Conservation (phyloP, 805 yeast genomes). For the Candida ipomoeae region DNA sequence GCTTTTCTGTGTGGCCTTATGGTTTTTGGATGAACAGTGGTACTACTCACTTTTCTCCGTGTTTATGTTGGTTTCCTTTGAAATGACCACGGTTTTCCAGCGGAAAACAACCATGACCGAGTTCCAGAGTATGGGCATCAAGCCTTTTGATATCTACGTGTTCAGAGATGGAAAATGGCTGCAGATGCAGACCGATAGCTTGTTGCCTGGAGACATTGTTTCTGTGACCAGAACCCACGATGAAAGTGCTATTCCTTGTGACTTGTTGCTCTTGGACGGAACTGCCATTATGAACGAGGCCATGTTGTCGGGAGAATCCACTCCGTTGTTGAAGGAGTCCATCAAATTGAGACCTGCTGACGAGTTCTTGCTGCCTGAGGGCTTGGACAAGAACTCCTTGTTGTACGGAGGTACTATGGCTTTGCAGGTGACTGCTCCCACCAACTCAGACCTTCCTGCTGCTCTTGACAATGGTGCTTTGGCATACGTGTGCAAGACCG, state of each 20-base stretch:
- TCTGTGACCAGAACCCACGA: slow-evolving; percentile 85
- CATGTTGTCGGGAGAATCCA: slow-evolving; percentile 97
- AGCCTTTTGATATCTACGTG: slow-evolving; percentile 77
- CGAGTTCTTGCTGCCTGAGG: slow-evolving; percentile 68
- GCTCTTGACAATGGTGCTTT: slow-evolving; percentile 93
- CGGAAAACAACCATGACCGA: slow-evolving; percentile 92
- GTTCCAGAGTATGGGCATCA: slow-evolving; percentile 95
- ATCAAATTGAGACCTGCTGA: slow-evolving; percentile 73
- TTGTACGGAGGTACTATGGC: slow-evolving; percentile 96
- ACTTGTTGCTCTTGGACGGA: slow-evolving; percentile 79
- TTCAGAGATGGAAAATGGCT: slow-evolving; percentile 70
- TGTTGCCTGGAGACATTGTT: slow-evolving; percentile 89
- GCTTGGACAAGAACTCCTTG: slow-evolving; percentile 82
- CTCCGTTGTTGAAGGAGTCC: slow-evolving; percentile 92
- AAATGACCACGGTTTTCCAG: slow-evolving; percentile 91
- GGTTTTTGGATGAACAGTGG: slow-evolving; percentile 98
- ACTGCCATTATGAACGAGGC: slow-evolving; percentile 97
- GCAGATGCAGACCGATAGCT: slow-evolving; percentile 62
- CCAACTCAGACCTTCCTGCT: slow-evolving; percentile 43
- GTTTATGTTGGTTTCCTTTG: slow-evolving; percentile 90
- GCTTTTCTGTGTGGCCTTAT: slow-evolving; percentile 88
- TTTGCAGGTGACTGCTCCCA: slow-evolving; percentile 79
- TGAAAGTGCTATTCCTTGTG: slow-evolving; percentile 93
- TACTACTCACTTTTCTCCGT: slow-evolving; percentile 87
- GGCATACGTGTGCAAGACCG: slow-evolving; percentile 87